Percentiles rank a stretch among this genome's conserved stretches.
These are phyloP conservation scores for Oryza glaberrima DNA, from an alignment of 176 grass and related monocot species.

Conservation along the genomic window DNA sequence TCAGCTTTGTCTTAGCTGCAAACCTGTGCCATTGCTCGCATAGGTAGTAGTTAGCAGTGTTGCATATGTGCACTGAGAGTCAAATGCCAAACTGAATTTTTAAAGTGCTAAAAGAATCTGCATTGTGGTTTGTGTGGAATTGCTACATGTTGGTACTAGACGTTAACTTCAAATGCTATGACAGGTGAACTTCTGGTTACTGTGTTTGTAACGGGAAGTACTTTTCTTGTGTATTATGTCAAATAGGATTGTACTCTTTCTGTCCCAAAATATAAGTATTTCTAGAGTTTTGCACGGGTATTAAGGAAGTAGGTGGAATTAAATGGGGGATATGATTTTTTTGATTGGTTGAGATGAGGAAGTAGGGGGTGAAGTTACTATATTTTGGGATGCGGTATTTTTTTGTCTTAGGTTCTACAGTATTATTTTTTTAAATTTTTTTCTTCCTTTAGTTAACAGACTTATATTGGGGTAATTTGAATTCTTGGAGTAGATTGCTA, in stretches of 20 bases:
- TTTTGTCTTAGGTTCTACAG: not conserved
- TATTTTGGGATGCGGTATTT: too few relatives aligned
- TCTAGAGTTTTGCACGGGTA: too few relatives aligned
- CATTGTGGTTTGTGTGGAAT: not conserved
- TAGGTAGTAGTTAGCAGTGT: not conserved
- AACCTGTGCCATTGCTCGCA: not conserved
- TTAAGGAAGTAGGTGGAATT: too few relatives aligned
- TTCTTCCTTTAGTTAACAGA: not conserved
- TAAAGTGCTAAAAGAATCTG: not conserved
- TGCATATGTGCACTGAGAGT: not conserved
- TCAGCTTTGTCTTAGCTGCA: not conserved
- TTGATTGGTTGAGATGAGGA: too few relatives aligned
- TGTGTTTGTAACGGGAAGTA: slow-evolving; percentile 17
- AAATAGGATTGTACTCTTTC: not conserved
- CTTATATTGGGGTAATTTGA: not conserved
- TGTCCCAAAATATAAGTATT: too few relatives aligned
- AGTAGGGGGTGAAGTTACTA: too few relatives aligned
- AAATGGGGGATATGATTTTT: too few relatives aligned
- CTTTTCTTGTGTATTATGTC: slow-evolving; percentile 13
- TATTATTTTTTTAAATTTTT: not conserved
- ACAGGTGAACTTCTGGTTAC: not conserved
- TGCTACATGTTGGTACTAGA: slow-evolving; percentile 10
- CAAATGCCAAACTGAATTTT: not conserved
- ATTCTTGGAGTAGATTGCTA: slow-evolving; percentile 21
- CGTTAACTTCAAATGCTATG: slow-evolving; percentile 1